Percentiles rank a stretch among this genome's conserved stretches.
These are phyloP conservation scores for Cucurbita maxima DNA, from an alignment of 306 rosid genomes.

Conservation along the genomic window DNA sequence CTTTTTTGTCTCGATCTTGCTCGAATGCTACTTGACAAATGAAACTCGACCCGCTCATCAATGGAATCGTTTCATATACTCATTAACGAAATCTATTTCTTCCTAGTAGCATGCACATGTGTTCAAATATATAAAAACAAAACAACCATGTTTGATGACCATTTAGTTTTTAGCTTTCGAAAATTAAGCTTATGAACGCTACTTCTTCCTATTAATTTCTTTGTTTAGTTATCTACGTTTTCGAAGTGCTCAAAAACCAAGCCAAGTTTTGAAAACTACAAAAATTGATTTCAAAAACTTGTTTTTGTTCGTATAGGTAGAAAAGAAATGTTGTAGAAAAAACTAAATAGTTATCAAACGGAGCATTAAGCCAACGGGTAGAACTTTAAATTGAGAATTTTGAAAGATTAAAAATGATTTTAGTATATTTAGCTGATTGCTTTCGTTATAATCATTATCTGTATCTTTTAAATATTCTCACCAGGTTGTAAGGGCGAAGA, in stretches of 20 bases:
- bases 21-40: neutral
- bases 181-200: neutral
- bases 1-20: neutral
- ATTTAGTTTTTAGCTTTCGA: neutral
- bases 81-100: neutral
- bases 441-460: neutral
- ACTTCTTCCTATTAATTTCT: too few species aligned
- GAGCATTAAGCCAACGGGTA: neutral
- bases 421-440: neutral
- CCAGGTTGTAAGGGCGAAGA: constrained; percentile 98
- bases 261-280: too few species aligned
- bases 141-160: neutral
- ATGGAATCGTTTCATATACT: neutral
- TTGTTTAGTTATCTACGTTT: too few species aligned
- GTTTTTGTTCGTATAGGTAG: neutral
- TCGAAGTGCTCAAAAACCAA: too few species aligned
- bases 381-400: neutral
- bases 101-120: neutral
- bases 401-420: neutral
- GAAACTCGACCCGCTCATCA: neutral
- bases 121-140: neutral
- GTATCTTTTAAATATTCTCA: constrained; percentile 1
- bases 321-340: too few species aligned
- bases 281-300: too few species aligned
- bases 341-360: neutral